Evolutionary conservation across 805 yeast genomes (phyloP), one percentile per base, ranked within the genome.

Genomic region (Candida qinlingensis): DNA sequence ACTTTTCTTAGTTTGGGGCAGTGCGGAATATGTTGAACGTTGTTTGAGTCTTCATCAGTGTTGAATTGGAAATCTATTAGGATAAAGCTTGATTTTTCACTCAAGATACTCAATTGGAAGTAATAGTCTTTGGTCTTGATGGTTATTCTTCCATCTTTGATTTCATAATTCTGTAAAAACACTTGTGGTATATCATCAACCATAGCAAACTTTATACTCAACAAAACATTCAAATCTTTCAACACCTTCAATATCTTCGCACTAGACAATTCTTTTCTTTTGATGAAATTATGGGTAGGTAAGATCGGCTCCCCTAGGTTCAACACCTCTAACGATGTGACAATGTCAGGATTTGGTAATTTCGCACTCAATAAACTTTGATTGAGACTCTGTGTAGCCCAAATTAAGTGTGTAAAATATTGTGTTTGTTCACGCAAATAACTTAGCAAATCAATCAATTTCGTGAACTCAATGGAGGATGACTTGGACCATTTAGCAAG

Each of bases 311-410:
- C 71, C 4, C 96, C 96, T 37, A 78, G 73, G 38, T 81, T 78
- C 47, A 91, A 71, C 0, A 94, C 96, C 61, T 92, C 95, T 55
- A 92, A 69, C 1, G 96, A 88, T 0, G 98, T 91, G 27, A 82
- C 76, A 25, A 94, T 65, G 66, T 94, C 99, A 0, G 96, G 94
- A 64, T 89, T 88, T 5, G 97, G 96, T 46, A 92, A 69, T 60
- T 95, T 91, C 0, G 99, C 98, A 30, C 90, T 87, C 1, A 89
- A 78, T 54, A 87, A 66, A n/a, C 84, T 79, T 45, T 81, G 78
- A 54, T 83, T 87, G 27, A 86, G 70, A n/a, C 74, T 73, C 53
- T 83, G 86, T 37, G 90, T 70, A 10, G 85, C 82, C 68, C 83
- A 76, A 19, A 85, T 78, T 37, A 68, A 82, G 58, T 74, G 81